phyloP scores from a whole-genome alignment of 2,329 filamentous ascomycete genomes.

The Knufia fluminis region DNA sequence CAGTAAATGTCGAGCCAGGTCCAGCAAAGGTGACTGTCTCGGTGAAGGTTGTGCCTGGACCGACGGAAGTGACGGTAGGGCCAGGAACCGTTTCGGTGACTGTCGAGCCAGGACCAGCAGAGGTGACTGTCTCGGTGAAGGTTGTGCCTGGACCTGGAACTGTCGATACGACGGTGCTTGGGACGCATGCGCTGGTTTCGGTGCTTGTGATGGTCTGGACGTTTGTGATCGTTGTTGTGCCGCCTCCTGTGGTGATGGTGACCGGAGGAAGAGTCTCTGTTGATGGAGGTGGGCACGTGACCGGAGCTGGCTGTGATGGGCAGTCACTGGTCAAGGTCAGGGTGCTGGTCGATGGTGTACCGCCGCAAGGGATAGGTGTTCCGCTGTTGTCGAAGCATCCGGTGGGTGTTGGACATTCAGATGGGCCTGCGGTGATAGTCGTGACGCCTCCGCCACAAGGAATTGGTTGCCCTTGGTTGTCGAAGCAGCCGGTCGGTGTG shows the following conservation, averaged over 20 bases:
- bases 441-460: not conserved
- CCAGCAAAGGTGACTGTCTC: not conserved
- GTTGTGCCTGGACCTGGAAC: not conserved
- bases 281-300: not conserved
- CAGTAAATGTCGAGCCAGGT: not conserved
- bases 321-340: not conserved
- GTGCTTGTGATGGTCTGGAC: not conserved
- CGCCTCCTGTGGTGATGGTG: not conserved
- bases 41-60: not conserved
- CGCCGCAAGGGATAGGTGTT: not conserved
- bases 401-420: not conserved
- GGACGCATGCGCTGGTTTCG: not conserved
- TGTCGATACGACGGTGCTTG: not conserved
- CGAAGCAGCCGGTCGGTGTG: not conserved
- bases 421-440: not conserved
- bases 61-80: not conserved
- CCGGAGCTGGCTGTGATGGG: not conserved
- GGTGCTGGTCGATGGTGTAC: not conserved
- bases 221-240: not conserved
- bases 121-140: not conserved
- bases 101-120: not conserved
- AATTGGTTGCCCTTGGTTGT: not conserved
- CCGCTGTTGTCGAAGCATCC: not conserved
- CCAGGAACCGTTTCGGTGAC: not conserved
- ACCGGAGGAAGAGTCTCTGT: not conserved